Conservation (phyloP, 352 stramenopile species). For the Elongisporangium undulatum region DNA sequence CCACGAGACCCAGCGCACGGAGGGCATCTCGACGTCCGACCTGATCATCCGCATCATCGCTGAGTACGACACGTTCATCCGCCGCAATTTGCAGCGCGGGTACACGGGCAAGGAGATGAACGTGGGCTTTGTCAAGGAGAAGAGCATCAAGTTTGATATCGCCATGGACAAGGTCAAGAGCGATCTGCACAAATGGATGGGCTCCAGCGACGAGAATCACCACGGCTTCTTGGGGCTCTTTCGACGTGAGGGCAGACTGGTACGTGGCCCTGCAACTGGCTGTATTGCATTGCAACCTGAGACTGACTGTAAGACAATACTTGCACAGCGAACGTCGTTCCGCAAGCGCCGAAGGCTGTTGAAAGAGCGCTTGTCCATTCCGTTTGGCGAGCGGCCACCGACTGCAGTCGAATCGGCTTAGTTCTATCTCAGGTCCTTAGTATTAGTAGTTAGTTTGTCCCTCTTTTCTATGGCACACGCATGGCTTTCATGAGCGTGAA, state of each 20-base stretch:
- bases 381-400: neutral
- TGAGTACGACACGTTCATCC: slow-evolving; percentile 92
- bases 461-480: neutral
- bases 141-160: slow-evolving; percentile 88
- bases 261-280: neutral
- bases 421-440: neutral
- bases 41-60: slow-evolving; percentile 89
- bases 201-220: neutral
- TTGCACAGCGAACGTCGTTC: neutral
- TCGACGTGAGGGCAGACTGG: slow-evolving; percentile 8
- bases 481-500: neutral
- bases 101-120: slow-evolving; percentile 93
- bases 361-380: neutral
- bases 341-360: neutral
- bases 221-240: slow-evolving; percentile 15
- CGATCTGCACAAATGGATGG: slow-evolving; percentile 72
- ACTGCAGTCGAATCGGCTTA: neutral
- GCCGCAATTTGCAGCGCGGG: slow-evolving; percentile 82
- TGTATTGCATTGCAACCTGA: neutral
- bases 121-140: slow-evolving; percentile 85
- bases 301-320: neutral
- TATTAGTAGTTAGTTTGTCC: neutral
- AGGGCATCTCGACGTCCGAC: slow-evolving; percentile 88
- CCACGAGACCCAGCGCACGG: too few species aligned
- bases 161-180: slow-evolving; percentile 79